Base-by-base conservation (phyloP, 2,329 filamentous ascomycete genomes). In the Penicillium sp. region DNA sequence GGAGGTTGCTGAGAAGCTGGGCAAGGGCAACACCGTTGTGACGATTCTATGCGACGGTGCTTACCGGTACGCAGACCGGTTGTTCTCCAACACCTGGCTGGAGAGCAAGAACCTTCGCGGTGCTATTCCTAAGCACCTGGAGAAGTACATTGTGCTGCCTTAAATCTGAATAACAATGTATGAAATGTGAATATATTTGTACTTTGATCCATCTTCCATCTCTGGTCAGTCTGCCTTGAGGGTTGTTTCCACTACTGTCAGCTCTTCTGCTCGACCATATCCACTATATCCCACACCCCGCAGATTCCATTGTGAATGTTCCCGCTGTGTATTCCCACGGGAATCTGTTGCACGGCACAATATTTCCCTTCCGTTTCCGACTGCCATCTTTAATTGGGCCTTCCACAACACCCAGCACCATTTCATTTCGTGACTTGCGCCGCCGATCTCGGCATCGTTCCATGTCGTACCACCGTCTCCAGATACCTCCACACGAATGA, bases 11-110 rank as follows among this genome's bases (percentile, higher is more conserved):
- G 85, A 94, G 80, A 90, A 89, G 75, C 76, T 99, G 55, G 94
- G 94, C 28, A 87, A 84, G 62, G 92, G 92, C 9, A 84, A 92
- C 71, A 96, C 89, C 0, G 88, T 99, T 22, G 94, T 97, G 42
- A 99, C 94, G 1, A 83, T 97, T 51, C 81, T 99, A 40, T 96
- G 90, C 67, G 94, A 99, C 69, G 94, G 94, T 54, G 94, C 94
- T n/a, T 97, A 99, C 70, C 79, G 94, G 66, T 99, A 99, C 71
- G 94, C 94, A 5, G 94, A 99, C 59, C 81, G 94, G 31, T 72
- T 99, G 56, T 99, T 99, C 76, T 95, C 90, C 41, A 84, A 84
- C 71, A 92, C 88, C 72, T 99, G 94, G 94, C 75, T 99, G 61
- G 80, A 85, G 70, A 84, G 86, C 66, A 99, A 97, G 84, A 88